These are phyloP conservation scores for Auricularia heimuer DNA, from an alignment of 768 basidiomycete genomes.

Conservation along the genomic window DNA sequence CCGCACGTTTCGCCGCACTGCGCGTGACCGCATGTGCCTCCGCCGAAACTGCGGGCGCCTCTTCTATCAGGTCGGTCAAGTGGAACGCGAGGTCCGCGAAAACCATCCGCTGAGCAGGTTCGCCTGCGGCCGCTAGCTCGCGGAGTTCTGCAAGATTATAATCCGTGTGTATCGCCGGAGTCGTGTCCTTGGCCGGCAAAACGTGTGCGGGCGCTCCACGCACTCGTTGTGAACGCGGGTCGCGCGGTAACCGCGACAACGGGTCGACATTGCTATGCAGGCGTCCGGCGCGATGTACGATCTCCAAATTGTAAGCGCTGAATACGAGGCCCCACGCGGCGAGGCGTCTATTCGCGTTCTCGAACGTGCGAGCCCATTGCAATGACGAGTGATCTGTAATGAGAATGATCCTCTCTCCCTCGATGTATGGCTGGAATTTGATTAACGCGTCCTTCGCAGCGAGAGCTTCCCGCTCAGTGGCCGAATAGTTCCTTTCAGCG, in stretches of 20 bases:
- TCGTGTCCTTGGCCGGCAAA: neutral
- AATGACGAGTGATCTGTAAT: slow-evolving; percentile 13
- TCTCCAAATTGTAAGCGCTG: slow-evolving; percentile 8
- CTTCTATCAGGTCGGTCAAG: neutral
- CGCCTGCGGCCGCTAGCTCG: neutral
- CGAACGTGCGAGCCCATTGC: slow-evolving; percentile 9
- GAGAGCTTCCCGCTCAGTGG: slow-evolving; percentile 11
- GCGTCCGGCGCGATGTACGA: slow-evolving; percentile 9
- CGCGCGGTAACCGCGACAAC: slow-evolving; percentile 3
- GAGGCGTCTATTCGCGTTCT: slow-evolving; percentile 10
- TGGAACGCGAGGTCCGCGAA: neutral
- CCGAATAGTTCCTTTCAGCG: slow-evolving; percentile 11
- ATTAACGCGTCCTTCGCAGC: slow-evolving; percentile 11
- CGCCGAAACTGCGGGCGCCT: neutral
- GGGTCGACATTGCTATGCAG: slow-evolving; percentile 13
- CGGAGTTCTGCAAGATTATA: neutral
- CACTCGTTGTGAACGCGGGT: neutral
- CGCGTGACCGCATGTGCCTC: neutral
- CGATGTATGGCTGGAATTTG: slow-evolving; percentile 12
- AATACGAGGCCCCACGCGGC: slow-evolving; percentile 5
- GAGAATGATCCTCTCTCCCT: slow-evolving; percentile 9
- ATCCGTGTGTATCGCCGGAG: neutral
- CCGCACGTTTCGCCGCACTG: no score
- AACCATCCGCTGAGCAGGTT: neutral
- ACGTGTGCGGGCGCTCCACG: neutral